These are phyloP conservation scores for Cephaloascus albidus DNA, from an alignment of 805 yeast species.

Conservation along the genomic window DNA sequence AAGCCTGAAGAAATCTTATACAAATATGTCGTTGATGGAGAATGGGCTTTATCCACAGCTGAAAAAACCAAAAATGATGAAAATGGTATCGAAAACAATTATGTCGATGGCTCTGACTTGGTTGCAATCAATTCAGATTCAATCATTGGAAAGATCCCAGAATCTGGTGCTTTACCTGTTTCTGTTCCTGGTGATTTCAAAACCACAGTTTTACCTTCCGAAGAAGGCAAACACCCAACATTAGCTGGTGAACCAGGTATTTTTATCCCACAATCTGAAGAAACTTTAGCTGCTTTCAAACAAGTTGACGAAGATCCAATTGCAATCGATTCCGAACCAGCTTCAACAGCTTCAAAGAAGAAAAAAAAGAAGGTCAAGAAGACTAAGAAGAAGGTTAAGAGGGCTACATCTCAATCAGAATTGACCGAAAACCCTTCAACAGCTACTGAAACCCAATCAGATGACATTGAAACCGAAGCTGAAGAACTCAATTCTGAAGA, in stretches of 20 bases:
- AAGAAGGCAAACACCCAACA: conserved; percentile 30
- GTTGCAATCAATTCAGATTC: conserved; percentile 4
- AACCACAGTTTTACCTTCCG: conserved; percentile 37
- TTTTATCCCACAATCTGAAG: conserved; percentile 52
- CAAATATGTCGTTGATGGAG: conserved; percentile 65
- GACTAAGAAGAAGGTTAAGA: not conserved
- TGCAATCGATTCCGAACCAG: too few relatives aligned
- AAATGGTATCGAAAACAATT: conserved; percentile 25
- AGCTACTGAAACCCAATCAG: not conserved
- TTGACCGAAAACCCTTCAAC: not conserved
- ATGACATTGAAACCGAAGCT: not conserved
- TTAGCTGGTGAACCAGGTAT: conserved; percentile 68
- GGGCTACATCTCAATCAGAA: not conserved
- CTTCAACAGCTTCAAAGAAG: not conserved
- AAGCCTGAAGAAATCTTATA: conserved; percentile 33
- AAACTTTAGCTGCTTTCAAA: conserved; percentile 56
- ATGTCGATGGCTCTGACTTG: conserved; percentile 13
- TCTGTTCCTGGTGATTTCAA: conserved; percentile 4
- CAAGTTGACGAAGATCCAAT: conserved; percentile 48
- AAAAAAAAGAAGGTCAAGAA: not conserved
- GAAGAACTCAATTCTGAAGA: not conserved
- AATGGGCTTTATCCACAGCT: conserved; percentile 35
- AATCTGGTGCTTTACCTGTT: not conserved
- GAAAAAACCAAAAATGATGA: not conserved
- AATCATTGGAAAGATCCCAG: not conserved